Base-by-base conservation (phyloP, 352 stramenopile species). In the Nothophytophthora sp. region DNA sequence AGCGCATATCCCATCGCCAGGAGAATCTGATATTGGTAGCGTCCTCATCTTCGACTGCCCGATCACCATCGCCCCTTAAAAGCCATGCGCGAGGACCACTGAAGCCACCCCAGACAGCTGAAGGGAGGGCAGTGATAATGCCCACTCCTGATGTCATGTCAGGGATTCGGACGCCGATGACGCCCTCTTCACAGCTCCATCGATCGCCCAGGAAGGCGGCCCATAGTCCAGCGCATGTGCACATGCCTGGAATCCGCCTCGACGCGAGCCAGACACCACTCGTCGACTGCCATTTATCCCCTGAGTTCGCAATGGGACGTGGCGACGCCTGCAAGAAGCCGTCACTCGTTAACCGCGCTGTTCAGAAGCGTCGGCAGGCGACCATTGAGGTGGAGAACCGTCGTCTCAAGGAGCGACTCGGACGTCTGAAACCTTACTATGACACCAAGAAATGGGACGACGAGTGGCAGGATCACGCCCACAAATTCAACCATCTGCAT, bases 251-350 rank as follows among this genome's bases (percentile, higher is more conserved):
- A 30, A 79, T 92, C 40, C 81, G 81, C 0, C 55, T 90, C 7
- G 69, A 90, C 20, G 61, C 76, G 9, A 77, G 68, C 0, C 81
- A 92, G 49, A 89, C 73, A 1, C 81, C 81, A 27, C 62, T 92
- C 23, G 43, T 92, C 23, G 81, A 92, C 55, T 92, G 79, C 39
- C 81, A 90, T 41, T 36, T 92, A 18, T 90, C 81, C 25, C 73
- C 75, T 0, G 74, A 92, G 44, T 78, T 69, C 13, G 61, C 79
- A 1, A 80, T 81, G 56, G 57, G 66, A 2, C 56, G 79, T 10
- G 81, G 81, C 16, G 72, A 86, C 15, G 81, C 81, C n/a, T 89
- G 79, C 55, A 83, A 75, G 39, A 92, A 92, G 49, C 64, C 52
- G 15, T 77, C 76, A 7, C 55, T 92, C 16, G 55, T 88, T 36